These are phyloP conservation scores for Chlorella sp. DNA, from an alignment of 139 green algal genomes.

Conservation along the genomic window DNA sequence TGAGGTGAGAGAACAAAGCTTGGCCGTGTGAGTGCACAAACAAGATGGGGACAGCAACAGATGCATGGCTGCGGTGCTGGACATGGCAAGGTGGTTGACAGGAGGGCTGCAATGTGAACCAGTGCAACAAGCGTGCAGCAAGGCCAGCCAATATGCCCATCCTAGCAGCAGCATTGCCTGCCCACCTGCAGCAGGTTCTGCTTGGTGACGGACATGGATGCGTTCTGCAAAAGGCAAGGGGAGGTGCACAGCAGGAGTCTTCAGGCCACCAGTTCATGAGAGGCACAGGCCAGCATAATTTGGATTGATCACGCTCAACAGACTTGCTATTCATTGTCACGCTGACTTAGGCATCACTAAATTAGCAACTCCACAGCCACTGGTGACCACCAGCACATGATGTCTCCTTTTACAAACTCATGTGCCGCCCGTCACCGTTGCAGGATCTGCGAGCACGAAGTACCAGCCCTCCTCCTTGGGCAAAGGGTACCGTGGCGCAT, in stretches of 20 bases:
- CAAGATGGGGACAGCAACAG: neutral
- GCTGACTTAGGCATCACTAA: no score
- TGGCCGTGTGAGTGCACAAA: neutral
- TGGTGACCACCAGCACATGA: neutral
- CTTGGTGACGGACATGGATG: constrained; percentile 44
- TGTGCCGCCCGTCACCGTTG: neutral
- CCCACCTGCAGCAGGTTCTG: constrained; percentile 31
- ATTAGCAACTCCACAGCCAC: neutral
- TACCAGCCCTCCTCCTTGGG: constrained; percentile 80
- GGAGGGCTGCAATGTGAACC: neutral
- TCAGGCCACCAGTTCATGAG: neutral
- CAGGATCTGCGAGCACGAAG: constrained; percentile 73
- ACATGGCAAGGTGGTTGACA: neutral
- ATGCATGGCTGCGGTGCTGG: neutral
- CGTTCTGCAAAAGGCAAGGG: constrained; percentile 6
- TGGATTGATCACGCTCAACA: neutral
- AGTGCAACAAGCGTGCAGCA: no score
- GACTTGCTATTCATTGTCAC: no score
- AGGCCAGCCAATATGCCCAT: neutral
- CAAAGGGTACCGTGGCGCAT: constrained; percentile 68
- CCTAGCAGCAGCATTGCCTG: neutral
- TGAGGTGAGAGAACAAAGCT: constrained; percentile 44
- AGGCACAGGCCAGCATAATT: neutral
- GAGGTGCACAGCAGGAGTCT: neutral
- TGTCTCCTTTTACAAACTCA: neutral